A percentile compares a stretch with the other conserved stretches of the same genome.
Evolutionary conservation across 805 yeast genomes (phyloP).

Genomic region (Candida tammaniensis): DNA sequence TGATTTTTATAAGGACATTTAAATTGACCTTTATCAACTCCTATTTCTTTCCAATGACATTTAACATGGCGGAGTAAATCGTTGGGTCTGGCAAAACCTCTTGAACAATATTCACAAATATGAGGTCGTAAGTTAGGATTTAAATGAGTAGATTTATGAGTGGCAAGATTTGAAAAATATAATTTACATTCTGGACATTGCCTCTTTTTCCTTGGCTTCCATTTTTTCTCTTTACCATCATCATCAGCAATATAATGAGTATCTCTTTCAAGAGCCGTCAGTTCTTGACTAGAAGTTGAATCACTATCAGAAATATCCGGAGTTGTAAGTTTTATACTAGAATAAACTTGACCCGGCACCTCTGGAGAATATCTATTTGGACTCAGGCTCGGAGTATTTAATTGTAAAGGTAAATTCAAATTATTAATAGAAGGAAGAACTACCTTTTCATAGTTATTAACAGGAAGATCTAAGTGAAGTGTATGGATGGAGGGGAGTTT

Average conservation of each 20-base stretch:
- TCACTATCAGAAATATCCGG: too few species aligned
- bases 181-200: conserved; percentile 70
- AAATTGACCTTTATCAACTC: conserved; percentile 64
- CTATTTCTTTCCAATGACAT: conserved; percentile 78
- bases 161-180: conserved; percentile 74
- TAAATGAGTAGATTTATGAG: conserved; percentile 77
- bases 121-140: conserved; percentile 74
- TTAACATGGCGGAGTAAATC: conserved; percentile 83
- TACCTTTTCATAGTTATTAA: too few species aligned
- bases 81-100: conserved; percentile 87
- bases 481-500: conserved; percentile 34
- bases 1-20: conserved; percentile 69
- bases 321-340: too few species aligned
- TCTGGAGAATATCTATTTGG: too few species aligned
- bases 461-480: conserved; percentile 26
- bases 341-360: too few species aligned
- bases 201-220: conserved; percentile 59
- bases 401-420: conserved; percentile 4
- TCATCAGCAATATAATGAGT: too few species aligned
- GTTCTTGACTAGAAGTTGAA: too few species aligned
- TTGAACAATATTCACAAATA: conserved; percentile 69
- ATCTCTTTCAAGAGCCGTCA: too few species aligned
- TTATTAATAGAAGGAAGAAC: conserved; percentile 8
- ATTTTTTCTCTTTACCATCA: conserved; percentile 9
- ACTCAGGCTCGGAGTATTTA: too few species aligned